Evolutionary conservation across 108 stramenopile genomes (phyloP), one percentile per base, ranked within the genome.

Genomic region (Cyclotella sp.): DNA sequence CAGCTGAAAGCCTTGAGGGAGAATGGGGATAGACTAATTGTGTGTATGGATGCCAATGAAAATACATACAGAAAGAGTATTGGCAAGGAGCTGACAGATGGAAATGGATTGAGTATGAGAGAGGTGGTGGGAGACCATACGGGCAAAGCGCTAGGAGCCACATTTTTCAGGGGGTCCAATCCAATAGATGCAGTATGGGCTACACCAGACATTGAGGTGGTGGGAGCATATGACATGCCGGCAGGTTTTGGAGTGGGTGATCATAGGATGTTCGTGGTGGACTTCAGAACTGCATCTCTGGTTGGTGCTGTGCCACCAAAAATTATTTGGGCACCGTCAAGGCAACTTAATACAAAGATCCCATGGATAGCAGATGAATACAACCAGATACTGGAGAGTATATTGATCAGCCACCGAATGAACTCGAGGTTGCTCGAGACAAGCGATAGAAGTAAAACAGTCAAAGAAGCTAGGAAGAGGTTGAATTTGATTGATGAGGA

Each of bases 211-310:
- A 40, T 41, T 10, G 40, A 27, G n/a, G 19, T 72, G 3, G 30
- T 43, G 0, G 44, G 45, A 19, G 71, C 59, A 1, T 72, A 58
- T 29, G 41, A 26, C 5, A 61, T 72, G 42, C 71, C 71, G 40
- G 71, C 59, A 16, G 71, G 71, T 26, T 72, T 24, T 72, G 59
- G 45, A 1, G 59, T 72, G 3, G 71, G 71, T 19, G 71, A 72
- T 18, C 71, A 72, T 49, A 39, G 44, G 4, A 7, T 72, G 11
- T 72, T 72, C n/a, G n/a, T n/a, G n/a, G n/a, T n/a, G n/a, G n/a
- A n/a, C n/a, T n/a, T n/a, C n/a, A n/a, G n/a, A n/a, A n/a, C n/a
- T n/a, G n/a, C 28, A 41, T 60, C 58, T 6, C 14, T 60, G 1
- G 27, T 72, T 14, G 71, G 71, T 0, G 2, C 8, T 13, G 12